Percentiles rank a stretch among this genome's conserved stretches.
These are phyloP conservation scores for Colletotrichum echinochloae DNA, from an alignment of 2,329 filamentous ascomycete species.

Conservation along the genomic window DNA sequence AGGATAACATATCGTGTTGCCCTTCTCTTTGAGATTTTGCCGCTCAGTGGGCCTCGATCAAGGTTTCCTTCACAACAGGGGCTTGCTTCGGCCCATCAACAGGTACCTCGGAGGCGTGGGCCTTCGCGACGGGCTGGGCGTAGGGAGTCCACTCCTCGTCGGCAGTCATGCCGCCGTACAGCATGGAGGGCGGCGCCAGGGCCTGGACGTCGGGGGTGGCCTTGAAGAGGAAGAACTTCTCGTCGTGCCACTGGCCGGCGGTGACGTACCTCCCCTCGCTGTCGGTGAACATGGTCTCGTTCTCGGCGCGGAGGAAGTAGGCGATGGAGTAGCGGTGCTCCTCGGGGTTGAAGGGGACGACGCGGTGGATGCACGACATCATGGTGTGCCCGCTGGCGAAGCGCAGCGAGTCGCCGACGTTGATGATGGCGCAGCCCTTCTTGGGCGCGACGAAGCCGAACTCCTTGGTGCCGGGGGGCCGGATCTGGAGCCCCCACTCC, in stretches of 20 bases:
- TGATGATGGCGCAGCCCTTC: slow-evolving; percentile 64
- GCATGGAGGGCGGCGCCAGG: slow-evolving; percentile 61
- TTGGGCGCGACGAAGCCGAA: slow-evolving; percentile 67
- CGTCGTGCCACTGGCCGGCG: slow-evolving; percentile 65
- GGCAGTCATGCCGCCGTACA: slow-evolving; percentile 60
- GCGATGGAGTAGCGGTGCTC: slow-evolving; percentile 65
- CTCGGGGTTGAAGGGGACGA: slow-evolving; percentile 62
- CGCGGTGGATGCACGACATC: slow-evolving; percentile 68
- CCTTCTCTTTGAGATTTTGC: neutral
- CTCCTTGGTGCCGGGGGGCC: slow-evolving; percentile 57
- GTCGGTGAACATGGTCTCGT: slow-evolving; percentile 67
- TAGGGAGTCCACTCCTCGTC: slow-evolving; percentile 38
- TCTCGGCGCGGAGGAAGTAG: slow-evolving; percentile 68
- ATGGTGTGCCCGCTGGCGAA: slow-evolving; percentile 66
- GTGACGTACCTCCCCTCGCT: slow-evolving; percentile 65
- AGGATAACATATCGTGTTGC: neutral
- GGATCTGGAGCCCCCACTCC: slow-evolving; percentile 69
- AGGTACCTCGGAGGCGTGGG: slow-evolving; percentile 7
- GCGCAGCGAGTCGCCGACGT: slow-evolving; percentile 70
- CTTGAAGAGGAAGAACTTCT: slow-evolving; percentile 53
- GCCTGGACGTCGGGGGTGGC: slow-evolving; percentile 50
- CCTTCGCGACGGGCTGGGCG: slow-evolving; percentile 31
- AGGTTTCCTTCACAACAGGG: slow-evolving; percentile 28
- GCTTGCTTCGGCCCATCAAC: slow-evolving; percentile 29
- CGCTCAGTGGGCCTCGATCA: slow-evolving; percentile 33